phyloP scores from a whole-genome alignment of 805 yeast species.

The Metschnikowia noctiluminum region DNA sequence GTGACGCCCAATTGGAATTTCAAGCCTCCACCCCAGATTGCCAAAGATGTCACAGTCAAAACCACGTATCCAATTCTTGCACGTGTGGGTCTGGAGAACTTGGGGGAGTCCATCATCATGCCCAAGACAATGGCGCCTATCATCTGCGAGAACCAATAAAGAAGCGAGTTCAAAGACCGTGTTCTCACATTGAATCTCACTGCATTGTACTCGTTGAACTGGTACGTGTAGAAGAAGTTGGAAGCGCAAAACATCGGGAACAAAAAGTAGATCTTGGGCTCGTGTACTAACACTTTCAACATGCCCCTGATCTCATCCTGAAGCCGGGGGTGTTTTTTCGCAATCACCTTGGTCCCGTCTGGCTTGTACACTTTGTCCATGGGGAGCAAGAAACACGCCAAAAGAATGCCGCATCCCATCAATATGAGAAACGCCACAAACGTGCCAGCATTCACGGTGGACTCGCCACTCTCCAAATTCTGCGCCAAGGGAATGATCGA shows the following conservation, averaged over 20 bases:
- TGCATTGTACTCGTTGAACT: conserved; percentile 56
- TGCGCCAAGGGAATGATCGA: conserved; percentile 54
- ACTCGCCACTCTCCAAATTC: conserved; percentile 39
- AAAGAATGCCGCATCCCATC: conserved; percentile 44
- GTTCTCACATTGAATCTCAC: conserved; percentile 56
- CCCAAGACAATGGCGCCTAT: conserved; percentile 53
- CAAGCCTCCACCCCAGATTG: conserved; percentile 59
- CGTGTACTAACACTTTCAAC: conserved; percentile 32
- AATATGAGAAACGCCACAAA: conserved; percentile 52
- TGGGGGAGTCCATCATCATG: conserved; percentile 42
- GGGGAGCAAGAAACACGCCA: conserved; percentile 49
- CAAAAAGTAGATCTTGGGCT: conserved; percentile 45
- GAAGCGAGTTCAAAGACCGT: conserved; percentile 56
- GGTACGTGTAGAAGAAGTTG: conserved; percentile 66
- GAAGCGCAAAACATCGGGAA: conserved; percentile 64
- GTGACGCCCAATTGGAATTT: conserved; percentile 43
- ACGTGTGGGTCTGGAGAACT: conserved; percentile 41
- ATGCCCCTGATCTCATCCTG: conserved; percentile 44
- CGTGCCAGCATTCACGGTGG: conserved; percentile 44
- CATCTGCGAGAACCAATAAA: conserved; percentile 62
- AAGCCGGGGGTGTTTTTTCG: conserved; percentile 44
- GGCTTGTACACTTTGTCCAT: conserved; percentile 45
- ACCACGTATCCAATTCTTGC: conserved; percentile 45
- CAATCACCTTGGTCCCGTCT: conserved; percentile 48
- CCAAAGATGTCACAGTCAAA: conserved; percentile 39